These are phyloP conservation scores for Saccharomycopsis fermentans DNA, from an alignment of 805 yeast species.

Conservation along the genomic window DNA sequence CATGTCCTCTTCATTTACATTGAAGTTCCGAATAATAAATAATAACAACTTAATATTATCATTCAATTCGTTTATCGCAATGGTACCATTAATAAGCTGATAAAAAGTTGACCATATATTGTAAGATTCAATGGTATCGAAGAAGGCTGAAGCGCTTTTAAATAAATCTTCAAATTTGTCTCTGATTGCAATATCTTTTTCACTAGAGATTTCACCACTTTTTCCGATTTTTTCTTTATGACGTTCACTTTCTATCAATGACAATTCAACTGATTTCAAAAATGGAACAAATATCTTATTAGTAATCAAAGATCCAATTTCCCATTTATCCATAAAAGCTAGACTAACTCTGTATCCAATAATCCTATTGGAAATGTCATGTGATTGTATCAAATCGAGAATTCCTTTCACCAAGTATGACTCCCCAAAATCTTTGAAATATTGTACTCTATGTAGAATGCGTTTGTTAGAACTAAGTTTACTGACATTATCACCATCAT, in stretches of 20 bases:
- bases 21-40: conserved; percentile 55
- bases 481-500: conserved; percentile 14
- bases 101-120: conserved; percentile 65
- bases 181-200: neutral
- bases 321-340: conserved; percentile 89
- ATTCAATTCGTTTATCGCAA: conserved; percentile 13
- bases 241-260: conserved; percentile 6
- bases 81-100: conserved; percentile 18
- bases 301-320: conserved; percentile 66
- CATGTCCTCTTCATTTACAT: conserved; percentile 84
- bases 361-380: conserved; percentile 27
- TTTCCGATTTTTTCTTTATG: neutral
- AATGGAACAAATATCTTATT: conserved; percentile 64
- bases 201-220: neutral
- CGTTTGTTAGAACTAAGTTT: conserved; percentile 4
- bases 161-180: conserved; percentile 36
- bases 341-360: conserved; percentile 55
- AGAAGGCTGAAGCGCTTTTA: conserved; percentile 54
- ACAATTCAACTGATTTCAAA: conserved; percentile 29
- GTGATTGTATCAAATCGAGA: conserved; percentile 30
- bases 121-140: conserved; percentile 77
- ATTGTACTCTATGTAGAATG: conserved; percentile 32
- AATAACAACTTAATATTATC: conserved; percentile 37
- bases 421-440: conserved; percentile 51
- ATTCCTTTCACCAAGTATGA: conserved; percentile 44